These are phyloP conservation scores for Populus hybrid DNA, from an alignment of 441 rosid genomes.

Conservation along the genomic window DNA sequence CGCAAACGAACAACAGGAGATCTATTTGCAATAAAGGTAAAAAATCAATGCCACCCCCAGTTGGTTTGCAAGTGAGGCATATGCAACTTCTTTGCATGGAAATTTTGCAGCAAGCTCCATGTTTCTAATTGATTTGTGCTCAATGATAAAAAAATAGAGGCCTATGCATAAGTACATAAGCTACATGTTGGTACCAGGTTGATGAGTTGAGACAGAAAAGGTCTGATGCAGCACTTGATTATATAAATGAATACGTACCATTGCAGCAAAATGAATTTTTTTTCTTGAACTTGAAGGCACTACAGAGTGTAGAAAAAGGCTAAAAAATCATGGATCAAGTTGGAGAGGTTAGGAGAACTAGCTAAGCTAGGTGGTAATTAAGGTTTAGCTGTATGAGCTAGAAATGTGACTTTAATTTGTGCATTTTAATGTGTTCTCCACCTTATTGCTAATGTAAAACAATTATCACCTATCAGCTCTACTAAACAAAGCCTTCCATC, in stretches of 20 bases:
- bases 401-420: not conserved
- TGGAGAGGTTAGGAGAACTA: not conserved
- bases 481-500: not conserved
- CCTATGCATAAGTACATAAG: not conserved
- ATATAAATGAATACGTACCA: not conserved
- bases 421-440: not conserved
- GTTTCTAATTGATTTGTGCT: not conserved
- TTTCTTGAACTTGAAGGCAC: not conserved
- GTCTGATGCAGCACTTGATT: not conserved
- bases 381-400: not conserved
- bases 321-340: not conserved
- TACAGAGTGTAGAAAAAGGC: not conserved
- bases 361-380: not conserved
- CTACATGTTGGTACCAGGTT: not conserved
- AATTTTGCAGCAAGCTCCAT: not conserved
- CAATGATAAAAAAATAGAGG: not conserved
- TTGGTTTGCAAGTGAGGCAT: not conserved
- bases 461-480: not conserved
- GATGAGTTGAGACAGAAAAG: not conserved
- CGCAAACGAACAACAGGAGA: conserved; percentile 86
- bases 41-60: not conserved
- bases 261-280: not conserved
- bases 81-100: not conserved
- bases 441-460: not conserved
- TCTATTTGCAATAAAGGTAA: conserved; percentile 87